Evolutionary conservation across 2,329 filamentous ascomycete species (phyloP), one percentile per base, ranked within the genome.

Genomic region (Paecilomyces fulvus): DNA sequence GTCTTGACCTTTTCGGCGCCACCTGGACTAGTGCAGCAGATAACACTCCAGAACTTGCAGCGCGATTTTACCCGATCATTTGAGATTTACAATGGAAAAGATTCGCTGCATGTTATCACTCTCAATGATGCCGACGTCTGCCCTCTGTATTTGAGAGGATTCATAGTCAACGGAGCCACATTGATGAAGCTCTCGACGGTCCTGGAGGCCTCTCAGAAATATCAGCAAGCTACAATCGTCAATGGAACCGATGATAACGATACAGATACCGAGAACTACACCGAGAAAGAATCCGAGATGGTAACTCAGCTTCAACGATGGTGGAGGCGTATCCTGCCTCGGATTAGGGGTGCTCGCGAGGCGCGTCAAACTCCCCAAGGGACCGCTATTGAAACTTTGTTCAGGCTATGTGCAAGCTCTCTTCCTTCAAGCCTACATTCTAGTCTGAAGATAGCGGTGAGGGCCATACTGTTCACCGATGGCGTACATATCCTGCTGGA

Each of bases 401-500:
- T 50, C 5, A 52, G 37, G 7, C 11, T 52, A 2, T 60, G 57
- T 49, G 46, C n/a, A 20, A 21, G 5, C 3, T 49, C 12, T 25
- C 46, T 49, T 4, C 46, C 46, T 49, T 49, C 46, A 21, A 25
- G 3, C 5, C 23, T 21, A 6, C 46, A 21, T 21, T 23, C 8
- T 11, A 49, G 46, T 14, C 4, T 25, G 23, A 59, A 55, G 9
- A 54, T 60, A 2, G 55, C 28, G 30, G 53, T 56, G 37, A 57
- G 60, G 20, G 60, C 55, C 11, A 43, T 61, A 3, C 10, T 61
- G 6, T 59, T 60, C 28, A 61, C 58, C 0, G 55, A 61, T 14
- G 51, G 55, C 5, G 14, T 61, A 12, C 30, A 53, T 6, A 53
- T 60, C 6, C 9, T 60, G 2, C 11, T 51, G 11, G 50, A 54